Conservation (phyloP, 1,284 basidiomycete genomes). For the Macrocystidia cucumis region DNA sequence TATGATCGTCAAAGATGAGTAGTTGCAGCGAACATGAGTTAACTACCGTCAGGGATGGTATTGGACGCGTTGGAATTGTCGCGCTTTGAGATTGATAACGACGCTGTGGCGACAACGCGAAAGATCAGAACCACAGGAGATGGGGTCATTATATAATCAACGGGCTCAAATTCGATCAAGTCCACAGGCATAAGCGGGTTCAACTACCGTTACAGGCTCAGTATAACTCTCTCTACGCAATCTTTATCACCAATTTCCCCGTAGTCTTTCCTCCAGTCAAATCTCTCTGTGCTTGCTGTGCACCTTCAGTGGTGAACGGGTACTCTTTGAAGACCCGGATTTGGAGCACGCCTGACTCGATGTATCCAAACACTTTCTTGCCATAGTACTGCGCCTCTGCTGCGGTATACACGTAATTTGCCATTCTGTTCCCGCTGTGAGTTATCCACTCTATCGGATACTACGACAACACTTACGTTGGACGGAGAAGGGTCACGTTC, state of each 20-base stretch:
- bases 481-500: slow-evolving; percentile 76
- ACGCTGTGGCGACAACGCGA: too few relatives aligned
- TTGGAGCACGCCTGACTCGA: slow-evolving; percentile 59
- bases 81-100: too few relatives aligned
- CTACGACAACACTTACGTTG: slow-evolving; percentile 42
- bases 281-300: slow-evolving; percentile 74
- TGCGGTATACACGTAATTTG: slow-evolving; percentile 64
- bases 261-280: slow-evolving; percentile 72
- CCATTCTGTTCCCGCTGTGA: slow-evolving; percentile 30
- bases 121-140: too few relatives aligned
- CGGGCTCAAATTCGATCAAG: too few relatives aligned
- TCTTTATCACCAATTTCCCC: slow-evolving; percentile 79
- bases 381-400: slow-evolving; percentile 69
- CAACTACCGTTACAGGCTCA: too few relatives aligned
- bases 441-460: slow-evolving; percentile 1
- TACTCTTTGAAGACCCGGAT: slow-evolving; percentile 76
- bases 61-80: too few relatives aligned
- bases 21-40: too few relatives aligned
- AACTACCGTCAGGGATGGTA: too few relatives aligned
- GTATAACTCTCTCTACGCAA: too few relatives aligned
- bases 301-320: slow-evolving; percentile 77
- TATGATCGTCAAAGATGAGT: too few relatives aligned
- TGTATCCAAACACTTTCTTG: slow-evolving; percentile 57
- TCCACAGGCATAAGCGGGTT: too few relatives aligned
- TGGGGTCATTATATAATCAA: too few relatives aligned